Conservation (phyloP, 225 moss, liverwort and hornwort genomes). For the Bryum argenteum region DNA sequence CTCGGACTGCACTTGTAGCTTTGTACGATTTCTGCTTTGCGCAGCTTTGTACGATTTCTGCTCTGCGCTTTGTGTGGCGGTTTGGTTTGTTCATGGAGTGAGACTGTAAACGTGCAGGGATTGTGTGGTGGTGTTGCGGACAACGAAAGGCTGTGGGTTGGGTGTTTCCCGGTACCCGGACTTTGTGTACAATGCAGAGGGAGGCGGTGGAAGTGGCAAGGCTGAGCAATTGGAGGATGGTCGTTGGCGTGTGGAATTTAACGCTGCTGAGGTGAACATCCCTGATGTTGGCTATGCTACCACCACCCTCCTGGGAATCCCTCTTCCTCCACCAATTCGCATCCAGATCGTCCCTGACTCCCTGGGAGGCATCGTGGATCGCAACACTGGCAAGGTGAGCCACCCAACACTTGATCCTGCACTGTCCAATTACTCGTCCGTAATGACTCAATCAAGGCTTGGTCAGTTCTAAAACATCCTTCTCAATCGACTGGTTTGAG, state of each 20-base stretch:
- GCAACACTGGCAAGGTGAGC: conserved; percentile 65
- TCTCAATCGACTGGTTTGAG: too few relatives aligned
- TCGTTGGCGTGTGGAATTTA: conserved; percentile 63
- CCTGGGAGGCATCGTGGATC: conserved; percentile 70
- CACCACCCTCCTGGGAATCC: conserved; percentile 82
- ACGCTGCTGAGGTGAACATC: conserved; percentile 63
- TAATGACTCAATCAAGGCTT: too few relatives aligned
- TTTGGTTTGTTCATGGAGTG: not conserved
- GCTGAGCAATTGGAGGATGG: conserved; percentile 61
- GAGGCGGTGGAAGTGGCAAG: conserved; percentile 82
- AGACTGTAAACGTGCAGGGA: conserved; percentile 34
- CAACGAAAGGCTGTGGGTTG: conserved; percentile 72
- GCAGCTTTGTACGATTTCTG: not conserved
- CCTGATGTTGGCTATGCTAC: conserved; percentile 72
- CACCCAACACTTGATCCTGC: not conserved
- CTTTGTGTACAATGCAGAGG: conserved; percentile 91
- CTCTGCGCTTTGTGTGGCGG: not conserved
- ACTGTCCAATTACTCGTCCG: too few relatives aligned
- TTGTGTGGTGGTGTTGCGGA: conserved; percentile 63
- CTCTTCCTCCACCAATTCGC: conserved; percentile 78
- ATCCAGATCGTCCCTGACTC: conserved; percentile 77
- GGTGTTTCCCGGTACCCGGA: conserved; percentile 88
- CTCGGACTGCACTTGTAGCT: not conserved
- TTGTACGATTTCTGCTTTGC: not conserved
- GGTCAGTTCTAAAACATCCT: too few relatives aligned